Conservation (phyloP, 768 basidiomycete genomes). For the Amanita muscaria region DNA sequence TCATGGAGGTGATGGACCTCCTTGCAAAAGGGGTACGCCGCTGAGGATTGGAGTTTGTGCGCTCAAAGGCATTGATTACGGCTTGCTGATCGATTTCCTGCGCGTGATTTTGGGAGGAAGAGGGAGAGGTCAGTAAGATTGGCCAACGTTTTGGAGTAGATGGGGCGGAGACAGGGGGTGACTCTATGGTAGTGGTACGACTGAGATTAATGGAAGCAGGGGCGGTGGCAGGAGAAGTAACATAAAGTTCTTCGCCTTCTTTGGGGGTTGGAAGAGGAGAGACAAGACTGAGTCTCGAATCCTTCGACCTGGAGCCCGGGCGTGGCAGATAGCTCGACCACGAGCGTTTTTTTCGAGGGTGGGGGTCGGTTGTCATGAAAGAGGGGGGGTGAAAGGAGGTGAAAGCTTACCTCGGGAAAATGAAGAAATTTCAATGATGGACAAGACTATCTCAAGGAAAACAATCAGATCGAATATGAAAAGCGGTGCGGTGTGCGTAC, state of each 20-base stretch:
- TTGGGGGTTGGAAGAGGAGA: no score
- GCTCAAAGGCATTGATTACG: conserved; percentile 43
- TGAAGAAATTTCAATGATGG: neutral
- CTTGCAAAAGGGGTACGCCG: conserved; percentile 48
- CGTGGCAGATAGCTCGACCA: conserved; percentile 30
- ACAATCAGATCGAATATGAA: no score
- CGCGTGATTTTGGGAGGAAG: conserved; percentile 18
- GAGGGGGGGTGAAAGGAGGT: conserved; percentile 9
- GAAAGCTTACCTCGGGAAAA: neutral
- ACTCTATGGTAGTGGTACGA: conserved; percentile 15
- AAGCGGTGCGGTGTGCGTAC: no score
- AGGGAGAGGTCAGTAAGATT: conserved; percentile 21
- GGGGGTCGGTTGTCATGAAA: conserved; percentile 17
- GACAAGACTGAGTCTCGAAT: neutral
- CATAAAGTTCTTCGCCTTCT: neutral
- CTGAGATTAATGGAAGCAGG: conserved; percentile 11
- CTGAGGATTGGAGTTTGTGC: conserved; percentile 27
- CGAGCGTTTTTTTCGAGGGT: conserved; percentile 21
- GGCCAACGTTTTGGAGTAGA: conserved; percentile 27
- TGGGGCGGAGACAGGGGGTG: conserved; percentile 21
- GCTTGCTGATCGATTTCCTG: conserved; percentile 41
- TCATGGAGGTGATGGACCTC: conserved; percentile 60
- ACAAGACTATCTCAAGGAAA: no score
- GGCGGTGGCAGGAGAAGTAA: neutral
- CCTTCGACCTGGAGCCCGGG: conserved; percentile 20